These are phyloP conservation scores for Entophlyctis helioformis DNA, from an alignment of 192 early-diverging fungal genomes.

Conservation along the genomic window DNA sequence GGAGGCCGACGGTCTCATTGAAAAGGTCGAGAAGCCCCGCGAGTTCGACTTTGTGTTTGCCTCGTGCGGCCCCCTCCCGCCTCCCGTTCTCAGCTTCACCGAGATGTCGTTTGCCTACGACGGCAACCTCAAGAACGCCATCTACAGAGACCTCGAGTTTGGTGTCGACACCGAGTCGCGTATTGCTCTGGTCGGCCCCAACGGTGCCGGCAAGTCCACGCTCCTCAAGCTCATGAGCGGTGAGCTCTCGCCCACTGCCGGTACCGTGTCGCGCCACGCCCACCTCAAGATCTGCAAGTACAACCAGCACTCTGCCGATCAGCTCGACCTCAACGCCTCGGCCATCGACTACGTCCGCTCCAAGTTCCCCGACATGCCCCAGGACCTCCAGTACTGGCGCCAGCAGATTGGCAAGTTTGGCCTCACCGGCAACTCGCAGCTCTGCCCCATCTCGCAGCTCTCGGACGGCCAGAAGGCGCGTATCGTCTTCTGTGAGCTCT, in stretches of 20 bases:
- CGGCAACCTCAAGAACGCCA: conserved; percentile 65
- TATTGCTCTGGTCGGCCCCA: conserved; percentile 85
- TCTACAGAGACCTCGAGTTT: conserved; percentile 86
- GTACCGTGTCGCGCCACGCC: conserved; percentile 81
- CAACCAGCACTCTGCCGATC: conserved; percentile 95
- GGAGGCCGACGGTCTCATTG: conserved; percentile 95
- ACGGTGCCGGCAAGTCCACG: conserved; percentile 90
- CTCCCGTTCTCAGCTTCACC: conserved; percentile 88
- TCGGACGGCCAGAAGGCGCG: conserved; percentile 93
- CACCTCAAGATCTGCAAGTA: conserved; percentile 92
- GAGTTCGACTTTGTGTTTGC: conserved; percentile 84
- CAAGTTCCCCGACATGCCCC: conserved; percentile 68
- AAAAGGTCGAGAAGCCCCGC: conserved; percentile 72
- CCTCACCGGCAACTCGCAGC: conserved; percentile 85
- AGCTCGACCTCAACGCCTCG: conserved; percentile 74
- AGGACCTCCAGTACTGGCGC: conserved; percentile 85
- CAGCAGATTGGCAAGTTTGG: conserved; percentile 85
- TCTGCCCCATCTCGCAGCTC: conserved; percentile 73
- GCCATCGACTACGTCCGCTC: conserved; percentile 87
- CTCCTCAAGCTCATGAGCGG: conserved; percentile 94
- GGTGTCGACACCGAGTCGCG: conserved; percentile 98
- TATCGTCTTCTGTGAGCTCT: conserved; percentile 91
- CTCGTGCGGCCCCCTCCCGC: conserved; percentile 76
- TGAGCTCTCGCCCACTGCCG: conserved; percentile 69
- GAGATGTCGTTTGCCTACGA: conserved; percentile 89